Conservation (phyloP, 305 asterid species). For the Fraxinus ornus region DNA sequence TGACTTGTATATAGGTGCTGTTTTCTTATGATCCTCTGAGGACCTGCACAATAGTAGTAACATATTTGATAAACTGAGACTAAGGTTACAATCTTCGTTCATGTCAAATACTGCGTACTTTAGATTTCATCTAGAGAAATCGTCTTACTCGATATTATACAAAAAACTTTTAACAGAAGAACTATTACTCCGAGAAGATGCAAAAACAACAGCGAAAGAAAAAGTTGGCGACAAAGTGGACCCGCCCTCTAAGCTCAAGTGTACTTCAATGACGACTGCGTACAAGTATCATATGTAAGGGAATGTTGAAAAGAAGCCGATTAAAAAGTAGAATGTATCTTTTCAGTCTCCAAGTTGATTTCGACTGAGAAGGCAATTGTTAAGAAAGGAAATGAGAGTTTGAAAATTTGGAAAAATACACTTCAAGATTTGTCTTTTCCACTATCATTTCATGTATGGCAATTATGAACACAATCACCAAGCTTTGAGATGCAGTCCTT, state of each 20-base stretch:
- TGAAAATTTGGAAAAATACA: not conserved
- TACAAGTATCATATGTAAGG: not conserved
- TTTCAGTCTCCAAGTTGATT: not conserved
- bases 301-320: not conserved
- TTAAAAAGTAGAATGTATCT: not conserved
- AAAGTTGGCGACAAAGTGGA: not conserved
- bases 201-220: not conserved
- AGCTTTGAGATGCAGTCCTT: not conserved
- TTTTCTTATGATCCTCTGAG: conserved; percentile 53
- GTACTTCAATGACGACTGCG: not conserved
- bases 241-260: not conserved
- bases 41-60: conserved; percentile 38
- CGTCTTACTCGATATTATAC: not conserved
- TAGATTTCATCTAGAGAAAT: not conserved
- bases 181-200: not conserved
- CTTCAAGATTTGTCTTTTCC: not conserved
- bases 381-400: not conserved
- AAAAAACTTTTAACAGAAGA: not conserved
- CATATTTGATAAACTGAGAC: not conserved
- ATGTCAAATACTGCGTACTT: too few species aligned
- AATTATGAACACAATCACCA: not conserved
- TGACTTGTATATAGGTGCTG: conserved; percentile 57
- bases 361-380: not conserved
- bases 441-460: not conserved
- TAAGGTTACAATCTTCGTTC: not conserved